Conservation (phyloP, 2,329 filamentous ascomycete genomes). For the Exophiala calicioides region DNA sequence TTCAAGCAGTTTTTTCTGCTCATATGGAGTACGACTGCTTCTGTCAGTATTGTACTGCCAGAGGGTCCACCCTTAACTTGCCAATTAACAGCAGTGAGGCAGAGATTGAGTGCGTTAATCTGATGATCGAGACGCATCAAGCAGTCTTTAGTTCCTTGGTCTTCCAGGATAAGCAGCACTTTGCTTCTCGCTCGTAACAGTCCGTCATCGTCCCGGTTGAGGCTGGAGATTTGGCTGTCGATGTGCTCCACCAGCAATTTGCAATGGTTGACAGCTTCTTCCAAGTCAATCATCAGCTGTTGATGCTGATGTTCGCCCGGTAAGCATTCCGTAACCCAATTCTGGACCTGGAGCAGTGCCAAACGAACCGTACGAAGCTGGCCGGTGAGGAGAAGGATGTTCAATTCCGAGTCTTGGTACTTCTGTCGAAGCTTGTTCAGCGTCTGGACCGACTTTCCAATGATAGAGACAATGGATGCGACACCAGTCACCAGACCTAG, state of each 20-base stretch:
- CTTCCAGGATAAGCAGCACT: constrained; percentile 20
- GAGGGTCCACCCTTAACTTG: constrained; percentile 1
- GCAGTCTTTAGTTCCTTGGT: constrained; percentile 22
- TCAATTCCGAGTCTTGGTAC: constrained; percentile 26
- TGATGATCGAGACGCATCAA: constrained; percentile 23
- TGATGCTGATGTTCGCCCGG: constrained; percentile 19
- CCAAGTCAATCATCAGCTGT: constrained; percentile 27
- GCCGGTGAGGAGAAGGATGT: constrained; percentile 24
- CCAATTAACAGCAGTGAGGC: constrained; percentile 29
- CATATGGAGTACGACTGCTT: constrained; percentile 21
- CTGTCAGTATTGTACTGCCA: background rate
- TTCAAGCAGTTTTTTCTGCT: constrained; percentile 25
- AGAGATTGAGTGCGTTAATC: constrained; percentile 29
- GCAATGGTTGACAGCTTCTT: constrained; percentile 25
- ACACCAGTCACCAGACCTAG: constrained; percentile 25
- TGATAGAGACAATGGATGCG: constrained; percentile 24
- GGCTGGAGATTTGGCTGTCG: constrained; percentile 23
- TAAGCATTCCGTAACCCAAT: constrained; percentile 20
- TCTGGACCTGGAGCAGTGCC: constrained; percentile 27
- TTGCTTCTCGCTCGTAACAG: constrained; percentile 22
- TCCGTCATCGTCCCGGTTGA: constrained; percentile 18
- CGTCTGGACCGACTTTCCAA: constrained; percentile 22
- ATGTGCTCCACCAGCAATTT: constrained; percentile 22
- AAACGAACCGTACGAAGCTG: constrained; percentile 27
- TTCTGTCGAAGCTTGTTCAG: constrained; percentile 23